phyloP scores from a whole-genome alignment of 805 yeast species.

The Candida takata region DNA sequence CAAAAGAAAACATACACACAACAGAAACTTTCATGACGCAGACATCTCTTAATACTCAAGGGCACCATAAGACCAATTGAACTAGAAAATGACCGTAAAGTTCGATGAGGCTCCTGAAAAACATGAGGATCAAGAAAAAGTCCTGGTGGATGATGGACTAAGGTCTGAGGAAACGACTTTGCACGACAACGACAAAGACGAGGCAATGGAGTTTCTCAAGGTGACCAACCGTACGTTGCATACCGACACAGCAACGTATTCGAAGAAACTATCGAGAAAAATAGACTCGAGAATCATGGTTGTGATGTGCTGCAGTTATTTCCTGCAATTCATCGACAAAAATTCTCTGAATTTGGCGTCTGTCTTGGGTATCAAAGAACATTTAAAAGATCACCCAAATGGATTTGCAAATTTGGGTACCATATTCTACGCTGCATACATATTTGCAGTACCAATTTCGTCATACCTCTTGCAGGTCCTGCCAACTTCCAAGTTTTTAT shows the following conservation, averaged over 20 bases:
- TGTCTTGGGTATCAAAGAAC: conserved; percentile 52
- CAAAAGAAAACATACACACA: no score
- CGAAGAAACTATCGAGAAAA: conserved; percentile 24
- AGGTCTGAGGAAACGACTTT: conserved; percentile 12
- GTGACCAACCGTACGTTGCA: conserved; percentile 7
- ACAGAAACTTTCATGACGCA: no score
- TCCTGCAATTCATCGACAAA: conserved; percentile 54
- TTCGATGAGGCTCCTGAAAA: neutral
- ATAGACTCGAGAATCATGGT: conserved; percentile 44
- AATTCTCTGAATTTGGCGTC: conserved; percentile 55
- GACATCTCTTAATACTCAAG: no score
- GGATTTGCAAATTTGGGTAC: conserved; percentile 49
- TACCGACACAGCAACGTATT: conserved; percentile 8
- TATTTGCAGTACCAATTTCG: conserved; percentile 47
- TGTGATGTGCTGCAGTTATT: conserved; percentile 44
- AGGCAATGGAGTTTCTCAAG: conserved; percentile 19
- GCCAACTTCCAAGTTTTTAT: conserved; percentile 47
- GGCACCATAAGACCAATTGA: no score
- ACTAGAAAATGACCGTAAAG: no score
- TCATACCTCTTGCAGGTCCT: conserved; percentile 41
- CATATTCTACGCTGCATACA: conserved; percentile 46
- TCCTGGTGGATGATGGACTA: neutral
- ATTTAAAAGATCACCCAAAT: conserved; percentile 32
- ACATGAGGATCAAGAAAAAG: neutral
- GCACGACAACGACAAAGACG: conserved; percentile 17